Evolutionary conservation across 2,329 filamentous ascomycete genomes (phyloP).

Genomic region (Aureobasidium vineae): DNA sequence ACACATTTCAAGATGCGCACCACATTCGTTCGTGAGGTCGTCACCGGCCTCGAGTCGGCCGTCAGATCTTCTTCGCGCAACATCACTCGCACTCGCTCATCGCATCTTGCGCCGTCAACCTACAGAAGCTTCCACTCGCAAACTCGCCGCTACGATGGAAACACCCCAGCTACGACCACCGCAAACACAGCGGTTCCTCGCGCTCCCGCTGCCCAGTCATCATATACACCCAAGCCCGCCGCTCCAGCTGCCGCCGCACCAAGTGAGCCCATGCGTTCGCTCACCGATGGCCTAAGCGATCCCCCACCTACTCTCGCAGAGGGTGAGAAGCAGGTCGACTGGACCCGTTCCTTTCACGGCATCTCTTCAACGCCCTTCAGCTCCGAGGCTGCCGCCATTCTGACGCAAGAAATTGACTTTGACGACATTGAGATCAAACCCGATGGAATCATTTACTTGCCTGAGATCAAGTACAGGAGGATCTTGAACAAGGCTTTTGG

Average conservation of each 20-base stretch:
- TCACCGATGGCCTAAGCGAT: slow-evolving; percentile 54
- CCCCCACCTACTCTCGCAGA: slow-evolving; percentile 51
- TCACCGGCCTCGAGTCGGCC: slow-evolving; percentile 14
- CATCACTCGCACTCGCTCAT: slow-evolving; percentile 3
- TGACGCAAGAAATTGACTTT: slow-evolving; percentile 64
- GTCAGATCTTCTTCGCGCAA: neutral
- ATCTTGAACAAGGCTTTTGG: slow-evolving; percentile 91
- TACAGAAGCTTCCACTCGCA: slow-evolving; percentile 21
- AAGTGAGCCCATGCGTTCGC: slow-evolving; percentile 38
- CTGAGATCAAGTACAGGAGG: slow-evolving; percentile 95
- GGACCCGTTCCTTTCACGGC: slow-evolving; percentile 80
- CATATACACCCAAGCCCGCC: neutral
- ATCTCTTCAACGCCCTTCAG: slow-evolving; percentile 70
- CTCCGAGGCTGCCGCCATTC: slow-evolving; percentile 64
- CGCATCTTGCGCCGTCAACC: slow-evolving; percentile 17
- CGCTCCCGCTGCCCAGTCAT: slow-evolving; percentile 24
- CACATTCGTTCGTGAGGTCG: slow-evolving; percentile 17
- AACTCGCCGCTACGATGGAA: slow-evolving; percentile 12
- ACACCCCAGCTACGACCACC: neutral
- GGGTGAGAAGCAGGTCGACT: slow-evolving; percentile 63
- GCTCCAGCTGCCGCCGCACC: slow-evolving; percentile 27
- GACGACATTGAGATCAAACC: slow-evolving; percentile 95
- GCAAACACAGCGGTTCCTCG: slow-evolving; percentile 11
- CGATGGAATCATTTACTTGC: slow-evolving; percentile 92
- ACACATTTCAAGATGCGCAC: slow-evolving; percentile 7